These are phyloP conservation scores for Sphagnum contortum DNA, from an alignment of 225 moss, liverwort and hornwort genomes.

Conservation along the genomic window DNA sequence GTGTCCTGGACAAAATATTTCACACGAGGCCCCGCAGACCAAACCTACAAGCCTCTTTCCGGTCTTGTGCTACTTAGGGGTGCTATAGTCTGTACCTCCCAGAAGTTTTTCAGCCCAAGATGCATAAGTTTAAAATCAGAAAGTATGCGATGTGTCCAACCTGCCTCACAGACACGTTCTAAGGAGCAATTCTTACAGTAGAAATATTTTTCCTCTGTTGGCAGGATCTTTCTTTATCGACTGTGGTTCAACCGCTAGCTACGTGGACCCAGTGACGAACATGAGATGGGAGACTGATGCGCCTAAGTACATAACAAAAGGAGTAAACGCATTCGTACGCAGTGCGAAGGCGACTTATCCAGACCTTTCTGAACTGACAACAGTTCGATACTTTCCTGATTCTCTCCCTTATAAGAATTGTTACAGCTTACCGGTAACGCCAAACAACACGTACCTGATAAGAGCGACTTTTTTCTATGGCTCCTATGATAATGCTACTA, in stretches of 20 bases:
- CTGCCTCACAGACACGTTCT: no score
- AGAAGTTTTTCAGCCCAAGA: no score
- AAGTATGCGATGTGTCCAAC: no score
- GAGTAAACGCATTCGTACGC: not conserved
- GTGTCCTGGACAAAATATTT: no score
- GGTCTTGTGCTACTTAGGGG: no score
- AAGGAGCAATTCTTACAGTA: no score
- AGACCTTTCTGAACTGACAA: not conserved
- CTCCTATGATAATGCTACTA: not conserved
- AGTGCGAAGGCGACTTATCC: not conserved
- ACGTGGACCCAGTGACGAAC: constrained; percentile 6
- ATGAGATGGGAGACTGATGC: constrained; percentile 9
- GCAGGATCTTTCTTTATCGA: constrained; percentile 10
- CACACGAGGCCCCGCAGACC: no score
- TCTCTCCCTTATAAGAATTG: constrained; percentile 5
- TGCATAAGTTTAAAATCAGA: no score
- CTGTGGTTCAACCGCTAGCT: constrained; percentile 5
- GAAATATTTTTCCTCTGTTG: not conserved
- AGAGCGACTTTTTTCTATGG: constrained; percentile 9
- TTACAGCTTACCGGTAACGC: constrained; percentile 8
- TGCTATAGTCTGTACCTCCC: no score
- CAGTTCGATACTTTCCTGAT: constrained; percentile 9
- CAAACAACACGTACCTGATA: constrained; percentile 4
- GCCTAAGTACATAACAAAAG: constrained; percentile 2
- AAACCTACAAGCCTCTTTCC: no score